These are phyloP conservation scores for Zoysia pacifica DNA, from an alignment of 176 grass and related monocot species.

Conservation along the genomic window DNA sequence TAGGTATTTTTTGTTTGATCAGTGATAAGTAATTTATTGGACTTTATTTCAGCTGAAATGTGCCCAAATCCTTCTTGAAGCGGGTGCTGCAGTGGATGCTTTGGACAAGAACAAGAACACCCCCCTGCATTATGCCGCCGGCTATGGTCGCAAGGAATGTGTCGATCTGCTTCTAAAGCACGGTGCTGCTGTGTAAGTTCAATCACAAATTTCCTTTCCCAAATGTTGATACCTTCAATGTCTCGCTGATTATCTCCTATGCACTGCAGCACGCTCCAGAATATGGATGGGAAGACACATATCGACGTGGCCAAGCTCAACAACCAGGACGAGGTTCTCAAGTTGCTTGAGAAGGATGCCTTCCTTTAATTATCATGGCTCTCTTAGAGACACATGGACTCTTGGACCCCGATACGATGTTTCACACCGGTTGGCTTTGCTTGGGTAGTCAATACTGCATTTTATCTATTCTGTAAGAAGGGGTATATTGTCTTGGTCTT, in stretches of 20 bases:
- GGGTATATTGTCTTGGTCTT: neutral
- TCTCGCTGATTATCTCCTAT: constrained; percentile 21
- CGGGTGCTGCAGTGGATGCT: constrained; percentile 67
- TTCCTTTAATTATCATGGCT: constrained; percentile 56
- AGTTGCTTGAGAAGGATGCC: constrained; percentile 84
- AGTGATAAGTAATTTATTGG: neutral
- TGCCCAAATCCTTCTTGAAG: constrained; percentile 70
- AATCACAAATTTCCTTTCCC: neutral
- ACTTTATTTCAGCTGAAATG: constrained; percentile 62
- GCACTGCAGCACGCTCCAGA: constrained; percentile 70
- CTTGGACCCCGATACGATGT: constrained; percentile 9
- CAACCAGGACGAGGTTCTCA: constrained; percentile 82
- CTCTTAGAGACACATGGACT: neutral
- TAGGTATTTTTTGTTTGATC: neutral
- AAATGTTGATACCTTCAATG: neutral
- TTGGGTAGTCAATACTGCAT: constrained; percentile 36
- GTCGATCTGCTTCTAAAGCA: constrained; percentile 82
- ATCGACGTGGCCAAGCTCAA: constrained; percentile 93
- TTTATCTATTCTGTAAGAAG: constrained; percentile 34
- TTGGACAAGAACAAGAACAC: constrained; percentile 97
- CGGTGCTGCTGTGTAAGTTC: constrained; percentile 87
- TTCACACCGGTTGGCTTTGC: constrained; percentile 14
- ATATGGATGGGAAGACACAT: constrained; percentile 87
- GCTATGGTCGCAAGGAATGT: constrained; percentile 81
- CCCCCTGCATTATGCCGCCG: constrained; percentile 82